Evolutionary conservation across 2,329 filamentous ascomycete species (phyloP).

Genomic region (Trichoderma cornu-damae): DNA sequence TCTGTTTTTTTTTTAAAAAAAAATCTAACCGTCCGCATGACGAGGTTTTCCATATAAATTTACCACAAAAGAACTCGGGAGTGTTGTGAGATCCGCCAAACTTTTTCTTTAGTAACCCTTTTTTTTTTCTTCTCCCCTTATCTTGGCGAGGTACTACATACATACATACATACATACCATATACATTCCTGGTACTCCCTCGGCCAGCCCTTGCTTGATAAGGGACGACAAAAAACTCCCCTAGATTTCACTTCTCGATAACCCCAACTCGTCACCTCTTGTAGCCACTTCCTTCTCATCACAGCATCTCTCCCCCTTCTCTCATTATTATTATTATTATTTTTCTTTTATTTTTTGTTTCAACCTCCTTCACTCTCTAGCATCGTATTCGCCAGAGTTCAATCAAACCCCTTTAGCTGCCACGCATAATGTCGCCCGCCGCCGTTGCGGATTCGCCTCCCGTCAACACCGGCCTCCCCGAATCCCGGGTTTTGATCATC

Average conservation of each 20-base stretch:
- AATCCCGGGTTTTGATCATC: constrained; percentile 80
- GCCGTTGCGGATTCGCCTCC: background rate
- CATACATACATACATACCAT: no score
- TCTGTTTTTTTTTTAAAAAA: background rate
- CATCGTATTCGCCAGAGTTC: background rate
- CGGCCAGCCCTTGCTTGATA: no score
- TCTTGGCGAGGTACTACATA: no score
- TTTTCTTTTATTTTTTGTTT: background rate
- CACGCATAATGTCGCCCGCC: constrained; percentile 22
- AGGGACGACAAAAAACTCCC: no score
- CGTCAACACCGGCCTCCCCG: constrained; percentile 45
- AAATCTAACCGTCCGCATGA: background rate
- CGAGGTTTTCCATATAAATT: background rate
- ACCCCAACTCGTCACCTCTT: background rate
- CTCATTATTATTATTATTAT: background rate
- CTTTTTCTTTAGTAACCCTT: constrained; percentile 18
- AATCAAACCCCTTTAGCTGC: background rate
- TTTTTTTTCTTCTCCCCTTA: constrained; percentile 19
- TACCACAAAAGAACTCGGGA: background rate
- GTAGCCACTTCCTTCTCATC: no score
- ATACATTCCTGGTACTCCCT: no score
- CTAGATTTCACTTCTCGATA: no score
- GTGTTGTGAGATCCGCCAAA: no score
- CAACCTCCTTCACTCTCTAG: background rate
- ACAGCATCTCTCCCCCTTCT: no score